phyloP scores from a whole-genome alignment of 2,329 filamentous ascomycete species.

The Aureobasidium sp. region DNA sequence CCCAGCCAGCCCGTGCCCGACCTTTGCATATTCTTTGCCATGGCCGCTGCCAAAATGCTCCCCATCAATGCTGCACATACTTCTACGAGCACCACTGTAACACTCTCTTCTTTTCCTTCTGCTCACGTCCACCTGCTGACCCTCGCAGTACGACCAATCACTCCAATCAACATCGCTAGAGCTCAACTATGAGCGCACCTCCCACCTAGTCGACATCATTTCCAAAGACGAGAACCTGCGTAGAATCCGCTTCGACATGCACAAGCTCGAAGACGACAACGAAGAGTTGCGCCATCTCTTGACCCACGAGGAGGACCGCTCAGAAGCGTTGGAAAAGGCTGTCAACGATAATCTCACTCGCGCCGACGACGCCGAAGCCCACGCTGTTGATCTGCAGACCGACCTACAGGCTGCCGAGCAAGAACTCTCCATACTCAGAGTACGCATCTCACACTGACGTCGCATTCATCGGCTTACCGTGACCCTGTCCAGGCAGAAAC shows the following conservation, averaged over 20 bases:
- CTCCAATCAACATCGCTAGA: constrained; percentile 52
- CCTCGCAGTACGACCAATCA: constrained; percentile 38
- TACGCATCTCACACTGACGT: constrained; percentile 20
- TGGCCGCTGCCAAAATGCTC: background rate
- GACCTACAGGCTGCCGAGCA: constrained; percentile 44
- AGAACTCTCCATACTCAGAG: constrained; percentile 49
- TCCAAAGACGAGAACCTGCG: constrained; percentile 67
- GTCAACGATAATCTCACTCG: constrained; percentile 40
- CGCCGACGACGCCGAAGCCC: constrained; percentile 39
- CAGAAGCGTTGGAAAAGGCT: constrained; percentile 45
- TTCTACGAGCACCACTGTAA: constrained; percentile 16
- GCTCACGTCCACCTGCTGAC: constrained; percentile 38
- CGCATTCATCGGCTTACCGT: background rate
- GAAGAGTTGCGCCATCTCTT: constrained; percentile 57
- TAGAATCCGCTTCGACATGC: constrained; percentile 56
- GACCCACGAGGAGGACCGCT: constrained; percentile 49
- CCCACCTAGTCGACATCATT: constrained; percentile 57
- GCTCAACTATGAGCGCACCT: constrained; percentile 56
- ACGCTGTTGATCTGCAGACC: constrained; percentile 37
- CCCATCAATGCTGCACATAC: constrained; percentile 12
- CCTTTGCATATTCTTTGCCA: background rate
- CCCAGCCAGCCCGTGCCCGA: background rate
- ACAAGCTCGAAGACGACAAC: constrained; percentile 69
- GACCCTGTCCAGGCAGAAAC: constrained; percentile 55
- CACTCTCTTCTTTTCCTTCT: constrained; percentile 28